These are phyloP conservation scores for Kuraishia cidri DNA, from an alignment of 805 yeast genomes.

Conservation along the genomic window DNA sequence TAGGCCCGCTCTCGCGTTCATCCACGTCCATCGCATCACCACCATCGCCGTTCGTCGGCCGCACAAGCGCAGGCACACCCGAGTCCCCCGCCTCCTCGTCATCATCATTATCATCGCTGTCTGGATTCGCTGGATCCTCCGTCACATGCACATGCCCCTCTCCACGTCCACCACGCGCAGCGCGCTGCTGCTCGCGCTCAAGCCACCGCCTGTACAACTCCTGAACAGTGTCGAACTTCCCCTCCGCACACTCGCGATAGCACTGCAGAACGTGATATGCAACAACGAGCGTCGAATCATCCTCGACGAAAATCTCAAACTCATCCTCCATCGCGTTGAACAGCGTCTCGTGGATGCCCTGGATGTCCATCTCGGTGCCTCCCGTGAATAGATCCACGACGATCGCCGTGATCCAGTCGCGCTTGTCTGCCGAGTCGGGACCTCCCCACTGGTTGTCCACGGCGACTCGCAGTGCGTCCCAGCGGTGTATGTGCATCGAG, in stretches of 20 bases:
- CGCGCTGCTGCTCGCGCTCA: slow-evolving; percentile 34
- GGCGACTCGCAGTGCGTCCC: slow-evolving; percentile 86
- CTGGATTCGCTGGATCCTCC: slow-evolving; percentile 59
- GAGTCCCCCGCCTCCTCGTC: slow-evolving; percentile 39
- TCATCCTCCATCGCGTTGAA: slow-evolving; percentile 92
- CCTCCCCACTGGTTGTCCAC: slow-evolving; percentile 97
- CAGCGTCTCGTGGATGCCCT: slow-evolving; percentile 76
- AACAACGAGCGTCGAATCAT: slow-evolving; percentile 73
- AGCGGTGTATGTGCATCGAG: slow-evolving; percentile 79
- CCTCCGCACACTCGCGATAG: slow-evolving; percentile 53
- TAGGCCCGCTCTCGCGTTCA: slow-evolving; percentile 37
- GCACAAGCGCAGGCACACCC: slow-evolving; percentile 26
- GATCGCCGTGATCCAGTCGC: slow-evolving; percentile 90
- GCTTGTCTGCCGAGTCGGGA: slow-evolving; percentile 76
- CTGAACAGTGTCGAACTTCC: slow-evolving; percentile 49
- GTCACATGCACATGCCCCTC: slow-evolving; percentile 31
- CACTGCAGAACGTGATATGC: slow-evolving; percentile 58
- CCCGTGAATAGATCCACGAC: slow-evolving; percentile 68
- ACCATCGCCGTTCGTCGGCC: slow-evolving; percentile 13
- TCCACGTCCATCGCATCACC: slow-evolving; percentile 28
- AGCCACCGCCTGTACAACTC: slow-evolving; percentile 50
- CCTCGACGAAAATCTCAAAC: slow-evolving; percentile 82
- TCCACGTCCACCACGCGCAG: slow-evolving; percentile 12
- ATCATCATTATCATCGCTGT: slow-evolving; percentile 38
- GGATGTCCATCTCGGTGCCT: slow-evolving; percentile 61